Conservation (phyloP, 1,284 basidiomycete species). For the Lignosus rhinocerotis region DNA sequence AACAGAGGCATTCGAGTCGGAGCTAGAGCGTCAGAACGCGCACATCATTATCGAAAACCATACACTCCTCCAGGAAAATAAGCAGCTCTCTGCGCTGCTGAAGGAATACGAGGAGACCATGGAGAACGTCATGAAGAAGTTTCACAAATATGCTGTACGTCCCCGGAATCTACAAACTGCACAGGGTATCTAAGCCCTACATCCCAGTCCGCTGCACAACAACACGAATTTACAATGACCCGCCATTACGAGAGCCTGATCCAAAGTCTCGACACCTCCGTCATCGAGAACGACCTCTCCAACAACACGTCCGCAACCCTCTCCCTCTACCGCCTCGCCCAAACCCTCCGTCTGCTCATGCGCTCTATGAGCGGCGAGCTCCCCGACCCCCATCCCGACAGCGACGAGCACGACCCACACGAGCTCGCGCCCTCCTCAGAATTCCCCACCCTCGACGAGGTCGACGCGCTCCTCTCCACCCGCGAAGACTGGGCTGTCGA, state of each 20-base stretch:
- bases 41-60: constrained; percentile 95
- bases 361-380: constrained; percentile 63
- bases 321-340: constrained; percentile 70
- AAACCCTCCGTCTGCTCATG: constrained; percentile 71
- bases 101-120: constrained; percentile 96
- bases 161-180: background rate
- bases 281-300: constrained; percentile 59
- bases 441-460: constrained; percentile 35
- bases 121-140: constrained; percentile 96
- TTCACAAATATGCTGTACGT: constrained; percentile 88
- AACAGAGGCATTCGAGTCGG: constrained; percentile 89
- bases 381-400: constrained; percentile 24
- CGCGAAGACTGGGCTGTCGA: constrained; percentile 81
- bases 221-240: constrained; percentile 87
- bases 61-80: constrained; percentile 89
- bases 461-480: constrained; percentile 26
- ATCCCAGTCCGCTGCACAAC: constrained; percentile 80
- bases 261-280: constrained; percentile 68
- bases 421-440: constrained; percentile 14
- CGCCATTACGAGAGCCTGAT: constrained; percentile 91
- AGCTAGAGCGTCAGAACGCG: constrained; percentile 88
- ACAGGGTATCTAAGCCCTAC: background rate
- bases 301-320: constrained; percentile 53
- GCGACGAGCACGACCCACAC: constrained; percentile 17
- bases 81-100: constrained; percentile 83